These are phyloP conservation scores for Candida sanyaensis DNA, from an alignment of 1,139 yeast species.

Conservation along the genomic window DNA sequence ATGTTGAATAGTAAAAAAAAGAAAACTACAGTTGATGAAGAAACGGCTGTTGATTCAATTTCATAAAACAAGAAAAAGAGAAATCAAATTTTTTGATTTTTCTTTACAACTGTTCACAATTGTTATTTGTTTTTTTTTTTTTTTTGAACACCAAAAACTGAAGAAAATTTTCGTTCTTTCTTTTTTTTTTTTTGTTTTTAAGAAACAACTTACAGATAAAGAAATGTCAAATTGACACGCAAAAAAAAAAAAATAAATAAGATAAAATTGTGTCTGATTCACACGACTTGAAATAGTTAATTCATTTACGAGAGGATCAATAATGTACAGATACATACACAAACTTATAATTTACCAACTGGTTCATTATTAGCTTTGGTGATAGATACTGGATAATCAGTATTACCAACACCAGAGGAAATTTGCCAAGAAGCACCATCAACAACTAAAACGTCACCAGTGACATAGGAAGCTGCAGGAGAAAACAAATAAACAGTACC, in stretches of 20 bases:
- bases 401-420: conserved; percentile 21
- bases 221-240: background rate
- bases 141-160: background rate
- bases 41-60: background rate
- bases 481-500: conserved; percentile 84
- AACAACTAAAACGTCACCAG: conserved; percentile 80
- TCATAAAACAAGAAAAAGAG: background rate
- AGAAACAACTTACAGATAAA: background rate
- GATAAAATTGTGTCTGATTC: background rate
- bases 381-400: conserved; percentile 37
- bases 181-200: background rate
- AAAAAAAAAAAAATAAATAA: background rate
- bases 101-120: background rate
- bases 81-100: background rate
- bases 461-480: conserved; percentile 74
- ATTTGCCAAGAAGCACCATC: conserved; percentile 91
- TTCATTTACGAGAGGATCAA: background rate
- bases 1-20: no score
- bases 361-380: conserved; percentile 13
- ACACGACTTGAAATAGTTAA: background rate
- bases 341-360: conserved; percentile 17
- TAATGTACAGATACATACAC: background rate
- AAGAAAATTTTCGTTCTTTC: background rate
- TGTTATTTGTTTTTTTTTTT: background rate
- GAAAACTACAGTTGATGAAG: background rate